These are phyloP conservation scores for Suhomyces coccinellae DNA, from an alignment of 1,139 yeast genomes.

Conservation along the genomic window DNA sequence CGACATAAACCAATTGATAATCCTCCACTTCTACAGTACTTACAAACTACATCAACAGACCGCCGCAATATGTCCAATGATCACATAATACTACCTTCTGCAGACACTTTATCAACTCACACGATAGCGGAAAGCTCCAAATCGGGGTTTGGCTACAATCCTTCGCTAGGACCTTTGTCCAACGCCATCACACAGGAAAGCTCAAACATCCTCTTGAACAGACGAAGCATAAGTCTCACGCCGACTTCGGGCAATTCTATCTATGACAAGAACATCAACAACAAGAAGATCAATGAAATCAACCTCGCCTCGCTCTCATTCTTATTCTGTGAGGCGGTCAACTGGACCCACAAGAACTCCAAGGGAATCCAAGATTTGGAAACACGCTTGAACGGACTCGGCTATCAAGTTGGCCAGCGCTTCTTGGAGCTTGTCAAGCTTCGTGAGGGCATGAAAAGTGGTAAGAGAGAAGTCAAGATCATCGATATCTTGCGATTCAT, in stretches of 20 bases:
- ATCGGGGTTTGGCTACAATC: constrained; percentile 48
- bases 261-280: constrained; percentile 64
- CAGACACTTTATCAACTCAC: constrained; percentile 35
- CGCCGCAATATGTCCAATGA: constrained; percentile 30
- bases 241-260: constrained; percentile 44
- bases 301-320: constrained; percentile 67
- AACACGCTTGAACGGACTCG: constrained; percentile 69
- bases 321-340: constrained; percentile 70
- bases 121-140: constrained; percentile 36
- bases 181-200: constrained; percentile 41
- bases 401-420: constrained; percentile 61
- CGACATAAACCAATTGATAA: neutral
- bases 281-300: constrained; percentile 65
- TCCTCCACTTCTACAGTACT: neutral
- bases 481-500: constrained; percentile 83
- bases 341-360: constrained; percentile 62
- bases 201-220: constrained; percentile 35
- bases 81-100: constrained; percentile 41
- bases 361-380: constrained; percentile 80
- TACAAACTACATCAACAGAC: neutral
- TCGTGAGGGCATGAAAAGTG: constrained; percentile 58
- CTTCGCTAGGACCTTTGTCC: constrained; percentile 44
- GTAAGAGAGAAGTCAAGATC: constrained; percentile 69
- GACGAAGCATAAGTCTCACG: constrained; percentile 33
- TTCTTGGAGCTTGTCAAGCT: constrained; percentile 44